Percentiles rank a stretch among this genome's conserved stretches.
These are phyloP conservation scores for Sporothrix phasma DNA, from an alignment of 2,329 filamentous ascomycete species.

Conservation along the genomic window DNA sequence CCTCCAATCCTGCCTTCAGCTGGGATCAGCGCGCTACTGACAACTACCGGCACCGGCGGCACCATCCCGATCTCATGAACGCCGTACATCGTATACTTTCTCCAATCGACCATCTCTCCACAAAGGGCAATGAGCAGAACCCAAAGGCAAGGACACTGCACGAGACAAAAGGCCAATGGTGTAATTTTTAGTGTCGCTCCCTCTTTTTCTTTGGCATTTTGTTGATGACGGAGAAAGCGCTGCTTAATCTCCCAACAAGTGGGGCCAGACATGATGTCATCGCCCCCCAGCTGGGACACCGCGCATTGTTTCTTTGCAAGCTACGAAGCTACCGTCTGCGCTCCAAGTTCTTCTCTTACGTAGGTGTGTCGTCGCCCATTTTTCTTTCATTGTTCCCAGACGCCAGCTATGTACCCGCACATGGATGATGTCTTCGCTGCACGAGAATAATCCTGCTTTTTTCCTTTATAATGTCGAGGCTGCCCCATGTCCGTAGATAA, in stretches of 20 bases:
- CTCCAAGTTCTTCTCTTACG: neutral
- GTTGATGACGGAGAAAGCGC: neutral
- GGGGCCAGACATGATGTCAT: slow-evolving; percentile 14
- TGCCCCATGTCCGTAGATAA: neutral
- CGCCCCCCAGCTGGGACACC: neutral
- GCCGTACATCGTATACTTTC: neutral
- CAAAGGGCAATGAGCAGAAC: neutral
- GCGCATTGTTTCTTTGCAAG: slow-evolving; percentile 1
- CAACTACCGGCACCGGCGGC: neutral
- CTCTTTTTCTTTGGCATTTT: neutral
- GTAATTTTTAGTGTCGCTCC: neutral
- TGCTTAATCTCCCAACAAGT: slow-evolving; percentile 4
- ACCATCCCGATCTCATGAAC: neutral
- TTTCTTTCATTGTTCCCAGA: slow-evolving; percentile 6
- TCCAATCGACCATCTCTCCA: neutral
- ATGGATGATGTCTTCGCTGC: neutral
- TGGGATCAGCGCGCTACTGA: neutral
- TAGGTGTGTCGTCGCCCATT: neutral
- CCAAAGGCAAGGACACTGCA: neutral
- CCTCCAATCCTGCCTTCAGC: neutral
- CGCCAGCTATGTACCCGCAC: neutral
- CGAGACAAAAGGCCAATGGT: neutral
- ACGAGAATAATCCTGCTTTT: neutral
- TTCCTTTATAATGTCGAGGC: neutral
- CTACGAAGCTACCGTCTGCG: neutral